Evolutionary conservation across 306 rosid species (phyloP), one percentile per base, ranked within the genome.

Genomic region (Vigna nakashimae): DNA sequence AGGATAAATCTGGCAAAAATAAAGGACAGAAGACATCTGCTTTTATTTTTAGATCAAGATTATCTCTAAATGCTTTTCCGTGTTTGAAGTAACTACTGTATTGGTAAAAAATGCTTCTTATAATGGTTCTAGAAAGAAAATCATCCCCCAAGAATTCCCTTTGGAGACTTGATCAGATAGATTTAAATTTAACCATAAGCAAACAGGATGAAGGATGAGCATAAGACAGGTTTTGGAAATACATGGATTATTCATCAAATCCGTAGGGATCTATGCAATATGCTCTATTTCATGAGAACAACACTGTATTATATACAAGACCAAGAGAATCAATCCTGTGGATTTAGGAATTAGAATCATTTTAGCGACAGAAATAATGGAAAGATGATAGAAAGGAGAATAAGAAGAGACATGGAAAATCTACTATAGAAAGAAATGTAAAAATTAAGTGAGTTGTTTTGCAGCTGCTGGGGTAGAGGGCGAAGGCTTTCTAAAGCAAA

Each of bases 61-160:
- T 78, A 46, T 71, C 58, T 71, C 42, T 43, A 38, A 62, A 69
- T 58, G 20, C 22, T 63, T 58, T 59, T 69, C 34, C 53, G 42
- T 26, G 57, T 76, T 15, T 50, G 46, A 40, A 76, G 34, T 52
- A 28, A 65, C 53, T 55, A 14, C n/a, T 26, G 6, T 55, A 42
- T 24, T 18, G 1, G 7, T 36, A 60, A 17, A 45, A 9, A 74
- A 74, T 74, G 22, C 48, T 46, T 74, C 56, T 24, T 22, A 17
- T 67, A 45, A 14, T 49, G 46, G 26, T 49, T 50, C n/a, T 59
- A 18, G 50, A 64, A 51, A 43, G 12, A 64, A 51, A 76, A 28
- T 40, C 36, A 22, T 22, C 7, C 58, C 70, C 68, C 32, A 53
- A 42, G 0, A 67, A 26, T 55, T 67, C 28, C 13, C 34, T 16